Evolutionary conservation across 2,329 filamentous ascomycete species (phyloP).

Genomic region (Nannizzia gypsea): DNA sequence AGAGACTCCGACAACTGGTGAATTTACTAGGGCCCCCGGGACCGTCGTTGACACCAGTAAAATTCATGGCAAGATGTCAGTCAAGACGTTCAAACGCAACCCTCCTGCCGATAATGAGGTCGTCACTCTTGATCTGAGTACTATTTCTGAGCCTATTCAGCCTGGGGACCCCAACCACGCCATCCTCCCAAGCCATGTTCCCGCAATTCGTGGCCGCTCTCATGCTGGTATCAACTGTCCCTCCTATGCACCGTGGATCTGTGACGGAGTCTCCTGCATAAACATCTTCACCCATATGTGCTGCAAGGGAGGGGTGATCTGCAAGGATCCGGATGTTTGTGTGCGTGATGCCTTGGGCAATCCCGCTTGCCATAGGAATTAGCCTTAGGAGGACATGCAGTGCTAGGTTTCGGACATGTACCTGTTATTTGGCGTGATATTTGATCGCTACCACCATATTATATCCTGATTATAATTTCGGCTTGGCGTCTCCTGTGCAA

Average conservation of each 20-base stretch:
- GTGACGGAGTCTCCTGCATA: slow-evolving; percentile 10
- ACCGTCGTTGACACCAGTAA: slow-evolving; percentile 10
- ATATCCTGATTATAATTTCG: neutral
- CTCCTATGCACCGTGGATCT: slow-evolving; percentile 9
- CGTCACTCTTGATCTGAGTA: slow-evolving; percentile 8
- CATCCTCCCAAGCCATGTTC: neutral
- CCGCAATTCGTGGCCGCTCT: neutral
- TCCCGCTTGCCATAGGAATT: slow-evolving; percentile 6
- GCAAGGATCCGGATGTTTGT: slow-evolving; percentile 7
- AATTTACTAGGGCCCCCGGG: slow-evolving; percentile 10
- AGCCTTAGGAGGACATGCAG: neutral
- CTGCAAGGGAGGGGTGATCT: slow-evolving; percentile 11
- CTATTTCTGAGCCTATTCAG: slow-evolving; percentile 6
- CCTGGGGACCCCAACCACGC: neutral
- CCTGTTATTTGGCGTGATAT: neutral
- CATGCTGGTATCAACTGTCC: neutral
- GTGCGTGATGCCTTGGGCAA: slow-evolving; percentile 1
- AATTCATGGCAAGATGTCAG: neutral
- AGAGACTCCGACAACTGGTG: slow-evolving; percentile 3
- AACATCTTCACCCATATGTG: slow-evolving; percentile 12
- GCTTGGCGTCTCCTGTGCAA: neutral
- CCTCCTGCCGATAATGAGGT: neutral
- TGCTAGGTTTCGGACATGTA: neutral
- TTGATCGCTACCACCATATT: too few species aligned
- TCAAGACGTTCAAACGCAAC: neutral